Evolutionary conservation across 2,329 filamentous ascomycete species (phyloP).

Genomic region (Microsporum canis): DNA sequence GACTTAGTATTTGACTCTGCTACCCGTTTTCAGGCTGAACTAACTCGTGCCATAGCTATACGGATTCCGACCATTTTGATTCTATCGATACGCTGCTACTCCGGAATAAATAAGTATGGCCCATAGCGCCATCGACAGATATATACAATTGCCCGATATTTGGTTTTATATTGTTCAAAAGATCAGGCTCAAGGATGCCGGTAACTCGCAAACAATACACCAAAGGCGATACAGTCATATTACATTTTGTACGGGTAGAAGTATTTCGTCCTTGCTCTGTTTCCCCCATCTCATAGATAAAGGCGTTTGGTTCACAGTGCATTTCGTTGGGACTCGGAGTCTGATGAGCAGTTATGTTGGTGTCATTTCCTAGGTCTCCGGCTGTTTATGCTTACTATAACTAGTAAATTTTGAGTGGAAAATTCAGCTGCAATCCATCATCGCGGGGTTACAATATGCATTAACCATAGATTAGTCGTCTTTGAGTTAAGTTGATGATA

Average conservation of each 20-base stretch:
- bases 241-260: neutral
- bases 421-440: neutral
- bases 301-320: neutral
- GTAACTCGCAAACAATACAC: neutral
- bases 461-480: too few species aligned
- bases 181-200: neutral
- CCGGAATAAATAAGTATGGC: constrained; percentile 55
- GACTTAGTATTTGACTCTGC: neutral
- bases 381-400: neutral
- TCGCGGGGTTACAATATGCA: neutral
- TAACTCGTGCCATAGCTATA: constrained; percentile 41
- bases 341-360: neutral
- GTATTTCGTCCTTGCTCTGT: neutral
- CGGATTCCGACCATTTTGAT: constrained; percentile 82
- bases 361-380: neutral
- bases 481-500: too few species aligned
- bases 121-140: neutral
- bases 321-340: neutral
- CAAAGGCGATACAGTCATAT: neutral
- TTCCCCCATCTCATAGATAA: neutral
- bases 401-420: neutral
- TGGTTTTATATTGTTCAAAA: neutral
- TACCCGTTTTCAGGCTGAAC: constrained; percentile 4
- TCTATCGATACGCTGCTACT: constrained; percentile 71
- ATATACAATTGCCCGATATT: neutral